These are phyloP conservation scores for Amanita fuliginea DNA, from an alignment of 768 basidiomycete species.

Conservation along the genomic window DNA sequence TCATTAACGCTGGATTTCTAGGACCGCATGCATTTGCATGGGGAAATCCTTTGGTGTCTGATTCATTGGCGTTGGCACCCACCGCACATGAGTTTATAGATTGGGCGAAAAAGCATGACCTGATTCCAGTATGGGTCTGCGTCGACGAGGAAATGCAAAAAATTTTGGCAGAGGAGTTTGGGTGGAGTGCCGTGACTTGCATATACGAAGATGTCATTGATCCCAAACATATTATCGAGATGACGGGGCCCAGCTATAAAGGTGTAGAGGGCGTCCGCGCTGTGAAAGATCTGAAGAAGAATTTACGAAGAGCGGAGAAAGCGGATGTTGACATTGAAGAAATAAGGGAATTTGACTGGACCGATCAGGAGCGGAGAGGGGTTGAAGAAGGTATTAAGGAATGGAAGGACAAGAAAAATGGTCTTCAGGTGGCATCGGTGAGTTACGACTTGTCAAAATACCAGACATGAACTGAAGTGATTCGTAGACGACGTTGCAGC, in stretches of 20 bases:
- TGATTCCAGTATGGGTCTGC: conserved; percentile 40
- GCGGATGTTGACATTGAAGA: conserved; percentile 40
- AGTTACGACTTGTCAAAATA: conserved; percentile 5
- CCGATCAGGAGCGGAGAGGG: conserved; percentile 29
- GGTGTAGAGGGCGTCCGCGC: conserved; percentile 24
- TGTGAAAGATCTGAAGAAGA: conserved; percentile 52
- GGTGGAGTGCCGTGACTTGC: conserved; percentile 51
- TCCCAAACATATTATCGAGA: conserved; percentile 31
- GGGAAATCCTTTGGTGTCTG: conserved; percentile 51
- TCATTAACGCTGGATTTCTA: neutral
- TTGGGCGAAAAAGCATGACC: conserved; percentile 29
- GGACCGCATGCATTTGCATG: conserved; percentile 47
- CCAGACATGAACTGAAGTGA: neutral
- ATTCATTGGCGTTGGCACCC: conserved; percentile 20
- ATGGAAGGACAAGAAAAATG: conserved; percentile 43
- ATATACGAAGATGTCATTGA: conserved; percentile 53
- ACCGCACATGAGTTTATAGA: conserved; percentile 32
- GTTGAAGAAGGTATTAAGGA: conserved; percentile 42
- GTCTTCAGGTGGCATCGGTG: conserved; percentile 46
- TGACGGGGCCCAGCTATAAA: conserved; percentile 24
- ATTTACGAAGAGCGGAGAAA: conserved; percentile 46
- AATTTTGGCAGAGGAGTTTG: conserved; percentile 19
- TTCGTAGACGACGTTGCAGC: conserved; percentile 30
- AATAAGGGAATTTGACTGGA: conserved; percentile 26
- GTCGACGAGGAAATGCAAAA: neutral